Conservation (phyloP, 768 basidiomycete genomes). For the Macrolepiota fuliginosa region DNA sequence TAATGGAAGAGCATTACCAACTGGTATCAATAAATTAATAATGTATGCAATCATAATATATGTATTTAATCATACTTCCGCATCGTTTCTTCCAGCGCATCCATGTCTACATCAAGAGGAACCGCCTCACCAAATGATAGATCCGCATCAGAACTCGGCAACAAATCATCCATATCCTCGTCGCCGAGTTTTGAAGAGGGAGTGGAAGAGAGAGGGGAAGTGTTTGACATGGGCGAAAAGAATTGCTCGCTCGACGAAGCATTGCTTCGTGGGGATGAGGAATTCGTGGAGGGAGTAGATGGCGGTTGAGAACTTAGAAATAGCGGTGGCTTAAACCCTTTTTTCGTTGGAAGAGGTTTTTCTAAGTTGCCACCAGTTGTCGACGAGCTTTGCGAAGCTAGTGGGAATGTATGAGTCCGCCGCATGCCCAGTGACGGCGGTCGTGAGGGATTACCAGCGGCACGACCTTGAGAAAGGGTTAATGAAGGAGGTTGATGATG, state of each 20-base stretch:
- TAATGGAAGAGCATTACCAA: too few species aligned
- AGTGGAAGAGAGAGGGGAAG: neutral
- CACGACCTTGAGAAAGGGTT: slow-evolving; percentile 4
- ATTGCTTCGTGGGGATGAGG: neutral
- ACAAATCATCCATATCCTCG: neutral
- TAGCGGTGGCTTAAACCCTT: slow-evolving; percentile 36
- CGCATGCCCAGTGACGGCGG: slow-evolving; percentile 39
- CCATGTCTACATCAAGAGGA: slow-evolving; percentile 19
- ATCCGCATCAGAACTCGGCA: slow-evolving; percentile 18
- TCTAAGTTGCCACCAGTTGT: neutral
- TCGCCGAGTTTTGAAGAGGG: neutral
- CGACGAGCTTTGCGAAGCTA: slow-evolving; percentile 12
- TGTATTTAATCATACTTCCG: slow-evolving; percentile 27
- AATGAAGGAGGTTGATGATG: slow-evolving; percentile 17
- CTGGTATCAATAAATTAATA: slow-evolving; percentile 2
- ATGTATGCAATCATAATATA: neutral
- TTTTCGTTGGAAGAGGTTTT: slow-evolving; percentile 25
- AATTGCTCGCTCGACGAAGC: neutral
- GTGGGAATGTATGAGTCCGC: slow-evolving; percentile 26
- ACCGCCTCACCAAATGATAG: slow-evolving; percentile 23
- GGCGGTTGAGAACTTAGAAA: slow-evolving; percentile 21
- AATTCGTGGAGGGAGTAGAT: neutral
- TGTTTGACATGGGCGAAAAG: neutral
- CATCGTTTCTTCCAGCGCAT: slow-evolving; percentile 32
- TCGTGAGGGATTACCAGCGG: slow-evolving; percentile 13